Conservation (phyloP, 2,329 filamentous ascomycete species). For the Cladophialophora yegresii region DNA sequence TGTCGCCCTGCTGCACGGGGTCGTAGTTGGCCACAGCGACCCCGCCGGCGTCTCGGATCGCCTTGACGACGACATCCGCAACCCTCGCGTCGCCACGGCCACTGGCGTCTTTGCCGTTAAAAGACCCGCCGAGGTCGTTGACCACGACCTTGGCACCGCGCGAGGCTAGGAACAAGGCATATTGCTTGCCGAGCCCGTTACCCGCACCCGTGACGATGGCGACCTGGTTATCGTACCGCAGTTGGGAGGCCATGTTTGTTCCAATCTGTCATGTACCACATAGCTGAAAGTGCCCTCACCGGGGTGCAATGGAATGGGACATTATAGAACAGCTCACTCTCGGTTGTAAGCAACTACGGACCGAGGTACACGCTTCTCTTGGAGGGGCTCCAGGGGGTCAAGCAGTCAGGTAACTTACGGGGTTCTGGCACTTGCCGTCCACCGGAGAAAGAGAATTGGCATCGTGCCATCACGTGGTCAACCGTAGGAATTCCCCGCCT, state of each 20-base stretch:
- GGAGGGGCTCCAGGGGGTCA: neutral
- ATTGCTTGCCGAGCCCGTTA: conserved; percentile 76
- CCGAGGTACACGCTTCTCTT: neutral
- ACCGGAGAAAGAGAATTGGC: no score
- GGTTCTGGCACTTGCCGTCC: no score
- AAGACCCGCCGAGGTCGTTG: conserved; percentile 89
- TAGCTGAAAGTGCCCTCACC: neutral
- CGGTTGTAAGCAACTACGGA: neutral
- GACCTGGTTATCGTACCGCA: conserved; percentile 84
- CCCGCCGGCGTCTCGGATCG: conserved; percentile 75
- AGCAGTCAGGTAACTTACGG: no score
- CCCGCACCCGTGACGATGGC: conserved; percentile 85
- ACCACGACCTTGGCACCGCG: conserved; percentile 93
- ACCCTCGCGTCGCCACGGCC: conserved; percentile 71
- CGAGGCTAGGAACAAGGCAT: conserved; percentile 84
- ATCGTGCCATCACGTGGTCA: neutral
- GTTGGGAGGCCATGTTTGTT: conserved; percentile 59
- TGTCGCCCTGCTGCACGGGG: conserved; percentile 76
- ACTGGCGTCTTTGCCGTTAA: conserved; percentile 85
- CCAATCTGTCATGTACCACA: neutral
- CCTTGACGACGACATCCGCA: conserved; percentile 52
- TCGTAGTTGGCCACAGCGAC: conserved; percentile 98
- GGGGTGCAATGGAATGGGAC: neutral
- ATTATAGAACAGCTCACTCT: neutral
- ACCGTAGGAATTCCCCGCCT: neutral